A percentile compares a stretch with the other conserved stretches of the same genome.
Evolutionary conservation across 306 rosid genomes (phyloP).

Genomic region (Hippophae tibetana): DNA sequence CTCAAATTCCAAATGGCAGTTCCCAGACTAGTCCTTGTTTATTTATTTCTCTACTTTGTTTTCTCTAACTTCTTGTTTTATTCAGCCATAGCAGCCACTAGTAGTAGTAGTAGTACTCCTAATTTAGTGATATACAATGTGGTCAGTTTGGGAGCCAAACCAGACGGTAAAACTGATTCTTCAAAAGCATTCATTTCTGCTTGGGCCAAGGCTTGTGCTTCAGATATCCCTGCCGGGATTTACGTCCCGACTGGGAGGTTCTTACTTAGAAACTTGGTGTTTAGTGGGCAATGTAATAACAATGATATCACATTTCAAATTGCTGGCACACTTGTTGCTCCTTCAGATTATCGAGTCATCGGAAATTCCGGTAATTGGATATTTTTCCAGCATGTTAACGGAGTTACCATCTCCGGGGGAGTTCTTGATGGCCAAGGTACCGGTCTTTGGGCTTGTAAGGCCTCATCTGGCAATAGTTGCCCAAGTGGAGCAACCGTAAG

Average conservation of each 20-base stretch:
- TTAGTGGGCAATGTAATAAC: constrained; percentile 38
- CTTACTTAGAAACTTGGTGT: constrained; percentile 19
- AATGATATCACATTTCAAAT: constrained; percentile 24
- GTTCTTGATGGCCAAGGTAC: constrained; percentile 41
- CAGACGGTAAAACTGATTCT: constrained; percentile 29
- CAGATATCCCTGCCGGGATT: constrained; percentile 20
- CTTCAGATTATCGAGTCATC: constrained; percentile 27
- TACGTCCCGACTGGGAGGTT: constrained; percentile 37
- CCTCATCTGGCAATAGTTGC: constrained; percentile 26
- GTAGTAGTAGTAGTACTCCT: neutral
- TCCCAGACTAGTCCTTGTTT: neutral
- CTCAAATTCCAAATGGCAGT: neutral
- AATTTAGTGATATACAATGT: constrained; percentile 16
- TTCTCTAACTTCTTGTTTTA: neutral
- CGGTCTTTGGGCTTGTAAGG: constrained; percentile 41
- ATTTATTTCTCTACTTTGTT: neutral
- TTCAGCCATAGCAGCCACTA: neutral
- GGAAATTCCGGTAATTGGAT: constrained; percentile 36
- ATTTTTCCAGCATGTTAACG: constrained; percentile 23
- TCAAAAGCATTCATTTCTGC: constrained; percentile 25
- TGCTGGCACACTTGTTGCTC: constrained; percentile 37
- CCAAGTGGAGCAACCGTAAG: constrained; percentile 46
- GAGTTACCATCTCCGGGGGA: constrained; percentile 35
- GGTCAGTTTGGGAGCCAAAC: constrained; percentile 26
- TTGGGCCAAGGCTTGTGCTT: constrained; percentile 37